Conservation (phyloP, 164 flowering plant species). For the Tetracentron sinense region DNA sequence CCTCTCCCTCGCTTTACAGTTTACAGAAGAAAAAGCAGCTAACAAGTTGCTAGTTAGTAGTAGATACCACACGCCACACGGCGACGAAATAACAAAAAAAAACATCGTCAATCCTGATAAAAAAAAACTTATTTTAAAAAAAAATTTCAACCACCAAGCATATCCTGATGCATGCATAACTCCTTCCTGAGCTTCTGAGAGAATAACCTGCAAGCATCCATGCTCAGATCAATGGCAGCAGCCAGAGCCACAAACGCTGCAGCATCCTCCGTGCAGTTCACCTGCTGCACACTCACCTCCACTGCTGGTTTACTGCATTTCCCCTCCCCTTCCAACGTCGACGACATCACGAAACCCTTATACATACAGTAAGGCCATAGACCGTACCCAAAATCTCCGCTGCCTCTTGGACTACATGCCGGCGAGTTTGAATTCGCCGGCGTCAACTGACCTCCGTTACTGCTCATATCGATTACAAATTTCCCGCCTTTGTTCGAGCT, state of each 20-base stretch:
- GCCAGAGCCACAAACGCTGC: slow-evolving; percentile 86
- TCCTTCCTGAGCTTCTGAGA: slow-evolving; percentile 83
- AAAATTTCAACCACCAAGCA: slow-evolving; percentile 17
- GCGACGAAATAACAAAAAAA: too few relatives aligned
- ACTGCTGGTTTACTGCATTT: slow-evolving; percentile 64
- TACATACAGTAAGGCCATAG: slow-evolving; percentile 70
- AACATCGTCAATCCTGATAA: too few relatives aligned
- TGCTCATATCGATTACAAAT: slow-evolving; percentile 54
- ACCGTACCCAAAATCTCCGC: slow-evolving; percentile 73
- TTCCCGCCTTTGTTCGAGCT: slow-evolving; percentile 63
- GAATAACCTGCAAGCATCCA: slow-evolving; percentile 90
- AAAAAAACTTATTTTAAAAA: too few relatives aligned
- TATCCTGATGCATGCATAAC: slow-evolving; percentile 46
- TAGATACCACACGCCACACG: too few relatives aligned
- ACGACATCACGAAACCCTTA: slow-evolving; percentile 88
- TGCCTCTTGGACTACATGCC: slow-evolving; percentile 55
- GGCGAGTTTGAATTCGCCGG: slow-evolving; percentile 34
- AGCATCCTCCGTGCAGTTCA: slow-evolving; percentile 83
- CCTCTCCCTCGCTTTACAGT: too few relatives aligned
- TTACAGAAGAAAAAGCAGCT: too few relatives aligned
- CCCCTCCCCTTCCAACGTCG: slow-evolving; percentile 76
- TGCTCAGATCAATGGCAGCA: slow-evolving; percentile 86
- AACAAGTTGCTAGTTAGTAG: too few relatives aligned
- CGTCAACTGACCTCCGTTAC: background rate
- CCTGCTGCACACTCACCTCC: slow-evolving; percentile 86